Evolutionary conservation across 2,329 filamentous ascomycete genomes (phyloP), one percentile per base, ranked within the genome.

Genomic region (Chaetomiaceae sp.): DNA sequence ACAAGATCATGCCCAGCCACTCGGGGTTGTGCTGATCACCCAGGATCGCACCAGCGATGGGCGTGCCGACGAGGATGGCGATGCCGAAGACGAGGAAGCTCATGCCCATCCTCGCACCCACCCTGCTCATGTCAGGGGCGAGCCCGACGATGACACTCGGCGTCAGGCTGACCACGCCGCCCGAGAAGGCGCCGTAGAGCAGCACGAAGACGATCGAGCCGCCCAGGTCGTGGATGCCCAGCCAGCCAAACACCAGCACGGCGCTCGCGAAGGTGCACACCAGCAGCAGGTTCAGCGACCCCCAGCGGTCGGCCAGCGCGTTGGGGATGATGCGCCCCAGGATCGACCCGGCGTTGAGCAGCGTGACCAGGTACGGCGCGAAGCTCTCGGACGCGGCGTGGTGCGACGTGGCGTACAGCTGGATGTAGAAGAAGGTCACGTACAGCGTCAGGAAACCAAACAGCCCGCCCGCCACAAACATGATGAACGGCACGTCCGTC

Each of bases 51-150:
- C 79, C 65, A 68, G 62, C 74, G 67, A 59, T 75, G 62, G 52
- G 71, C 60, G 52, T 81, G 0, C 67, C 66, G 2, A 78, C 52
- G 67, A 82, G 56, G 65, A 79, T 49, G 66, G 78, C 18, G 62
- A 80, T 58, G 66, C 67, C 65, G 5, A 56, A 47, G 9, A 60
- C 30, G 9, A 60, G 44, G 17, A 68, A 69, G 4, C 49, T 56
- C 65, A 72, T 70, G 4, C 71, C 71, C 56, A 73, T 64, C 32
- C 70, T 53, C 1, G 66, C 66, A 4, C 70, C 70, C 2, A 69
- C 50, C 1, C 55, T 53, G 12, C 60, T 55, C 54, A 67, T 58
- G 34, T 73, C 68, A 2, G 60, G 58, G 4, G 65, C 60, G 29
- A 71, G 48, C 2, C 50, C 51, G 18, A 67, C 61, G 14, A 72